A percentile compares a stretch with the other conserved stretches of the same genome.
phyloP scores from a whole-genome alignment of 306 rosid species.

The Leucaena leucocephala region DNA sequence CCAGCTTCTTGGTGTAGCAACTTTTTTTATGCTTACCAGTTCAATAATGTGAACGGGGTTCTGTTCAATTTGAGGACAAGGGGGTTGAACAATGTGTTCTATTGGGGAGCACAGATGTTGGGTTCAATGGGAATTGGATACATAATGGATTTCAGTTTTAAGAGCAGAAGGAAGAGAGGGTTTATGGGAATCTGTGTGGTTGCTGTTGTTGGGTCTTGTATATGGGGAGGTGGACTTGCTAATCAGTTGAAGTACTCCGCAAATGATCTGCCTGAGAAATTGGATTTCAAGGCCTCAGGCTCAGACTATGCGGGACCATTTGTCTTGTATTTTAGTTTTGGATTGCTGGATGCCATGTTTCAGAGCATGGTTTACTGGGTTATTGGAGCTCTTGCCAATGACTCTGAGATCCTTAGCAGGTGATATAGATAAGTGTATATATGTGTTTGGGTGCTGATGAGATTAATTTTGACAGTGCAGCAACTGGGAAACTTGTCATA shows the following conservation, averaged over 20 bases:
- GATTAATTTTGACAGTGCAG: neutral
- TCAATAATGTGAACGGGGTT: slow-evolving; percentile 71
- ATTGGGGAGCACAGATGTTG: slow-evolving; percentile 96
- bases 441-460: neutral
- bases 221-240: slow-evolving; percentile 85
- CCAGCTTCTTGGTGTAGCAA: slow-evolving; percentile 89
- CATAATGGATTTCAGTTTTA: slow-evolving; percentile 78
- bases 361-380: slow-evolving; percentile 88
- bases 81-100: slow-evolving; percentile 85
- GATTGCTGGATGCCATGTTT: slow-evolving; percentile 91
- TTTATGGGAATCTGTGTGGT: slow-evolving; percentile 61
- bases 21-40: slow-evolving; percentile 83
- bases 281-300: slow-evolving; percentile 75
- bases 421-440: neutral
- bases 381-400: slow-evolving; percentile 83
- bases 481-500: neutral
- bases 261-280: slow-evolving; percentile 13
- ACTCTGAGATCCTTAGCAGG: slow-evolving; percentile 94
- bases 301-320: slow-evolving; percentile 71
- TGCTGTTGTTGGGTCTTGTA: slow-evolving; percentile 55
- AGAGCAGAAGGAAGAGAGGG: slow-evolving; percentile 78
- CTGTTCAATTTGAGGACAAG: slow-evolving; percentile 85
- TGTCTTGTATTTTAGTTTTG: slow-evolving; percentile 72
- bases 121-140: slow-evolving; percentile 83
- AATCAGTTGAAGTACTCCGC: slow-evolving; percentile 60